A percentile compares a stretch with the other conserved stretches of the same genome.
Evolutionary conservation across 192 early-diverging fungal genomes (phyloP).

Genomic region (Backusella macrospora): DNA sequence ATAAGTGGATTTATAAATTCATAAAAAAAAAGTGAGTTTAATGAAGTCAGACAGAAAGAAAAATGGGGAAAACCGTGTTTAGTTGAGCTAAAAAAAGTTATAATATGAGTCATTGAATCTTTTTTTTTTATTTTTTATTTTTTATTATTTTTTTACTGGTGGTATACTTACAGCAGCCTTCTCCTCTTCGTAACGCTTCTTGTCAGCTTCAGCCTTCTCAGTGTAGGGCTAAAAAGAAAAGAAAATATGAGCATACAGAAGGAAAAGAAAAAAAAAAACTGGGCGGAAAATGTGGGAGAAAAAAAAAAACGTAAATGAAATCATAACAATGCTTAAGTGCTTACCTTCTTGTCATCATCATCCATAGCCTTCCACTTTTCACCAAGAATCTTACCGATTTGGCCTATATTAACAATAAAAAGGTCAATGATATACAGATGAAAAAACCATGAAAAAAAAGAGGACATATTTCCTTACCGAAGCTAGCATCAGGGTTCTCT

Average conservation of each 20-base stretch:
- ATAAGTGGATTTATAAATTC: not conserved
- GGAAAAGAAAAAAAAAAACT: not conserved
- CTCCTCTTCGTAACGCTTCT: constrained; percentile 46
- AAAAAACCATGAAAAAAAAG: not conserved
- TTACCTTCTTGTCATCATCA: constrained; percentile 45
- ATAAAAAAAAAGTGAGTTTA: not conserved
- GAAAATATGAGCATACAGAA: not conserved
- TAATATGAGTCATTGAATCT: not conserved
- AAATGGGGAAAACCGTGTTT: not conserved
- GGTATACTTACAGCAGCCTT: constrained; percentile 38
- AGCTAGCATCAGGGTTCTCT: constrained; percentile 75
- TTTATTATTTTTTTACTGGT: constrained; percentile 2
- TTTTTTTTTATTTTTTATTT: not conserved
- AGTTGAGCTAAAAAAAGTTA: not conserved
- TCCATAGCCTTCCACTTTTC: constrained; percentile 47
- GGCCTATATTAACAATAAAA: constrained; percentile 26
- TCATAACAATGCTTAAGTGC: not conserved
- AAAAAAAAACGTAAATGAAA: not conserved
- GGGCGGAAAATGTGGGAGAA: not conserved
- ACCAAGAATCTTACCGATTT: constrained; percentile 47
- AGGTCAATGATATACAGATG: not conserved
- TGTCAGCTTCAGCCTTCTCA: constrained; percentile 42
- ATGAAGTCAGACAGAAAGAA: not conserved
- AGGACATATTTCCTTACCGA: constrained; percentile 47
- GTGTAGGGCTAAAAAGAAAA: constrained; percentile 30